phyloP scores from a whole-genome alignment of 495 filamentous ascomycete species.

The Tuber brumale region DNA sequence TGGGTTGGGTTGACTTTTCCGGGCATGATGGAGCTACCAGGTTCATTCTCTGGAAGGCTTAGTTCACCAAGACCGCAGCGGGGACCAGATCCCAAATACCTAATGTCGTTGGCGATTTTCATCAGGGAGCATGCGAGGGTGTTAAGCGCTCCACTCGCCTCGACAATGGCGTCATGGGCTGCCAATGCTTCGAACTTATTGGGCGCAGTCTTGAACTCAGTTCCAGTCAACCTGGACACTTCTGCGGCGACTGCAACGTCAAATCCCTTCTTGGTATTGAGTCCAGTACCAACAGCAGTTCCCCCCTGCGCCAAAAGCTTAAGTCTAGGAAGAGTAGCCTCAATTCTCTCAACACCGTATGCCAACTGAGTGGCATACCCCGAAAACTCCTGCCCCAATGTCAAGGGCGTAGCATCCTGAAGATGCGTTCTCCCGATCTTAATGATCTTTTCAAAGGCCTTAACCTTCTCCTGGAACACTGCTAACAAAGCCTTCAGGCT shows the following conservation, averaged over 20 bases:
- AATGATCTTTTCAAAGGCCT: constrained; percentile 85
- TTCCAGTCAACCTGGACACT: constrained; percentile 84
- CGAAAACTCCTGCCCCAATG: constrained; percentile 95
- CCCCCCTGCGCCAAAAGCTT: constrained; percentile 88
- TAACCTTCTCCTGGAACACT: constrained; percentile 80
- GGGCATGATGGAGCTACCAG: constrained; percentile 95
- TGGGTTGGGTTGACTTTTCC: constrained; percentile 99
- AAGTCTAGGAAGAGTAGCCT: constrained; percentile 74
- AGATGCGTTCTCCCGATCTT: constrained; percentile 98
- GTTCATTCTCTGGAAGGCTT: constrained; percentile 91
- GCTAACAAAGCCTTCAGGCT: constrained; percentile 71
- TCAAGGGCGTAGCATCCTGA: constrained; percentile 94
- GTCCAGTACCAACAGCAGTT: constrained; percentile 92
- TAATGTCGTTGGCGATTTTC: constrained; percentile 98
- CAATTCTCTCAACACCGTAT: constrained; percentile 78
- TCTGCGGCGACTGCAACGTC: constrained; percentile 85
- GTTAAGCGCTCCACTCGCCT: constrained; percentile 87
- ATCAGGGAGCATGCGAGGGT: constrained; percentile 86
- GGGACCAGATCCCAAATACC: constrained; percentile 91
- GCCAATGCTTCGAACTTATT: constrained; percentile 99
- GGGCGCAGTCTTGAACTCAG: constrained; percentile 88
- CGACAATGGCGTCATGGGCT: constrained; percentile 90
- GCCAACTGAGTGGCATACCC: constrained; percentile 94
- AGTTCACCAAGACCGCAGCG: constrained; percentile 94
- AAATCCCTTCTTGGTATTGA: constrained; percentile 96